Conservation (phyloP, 352 stramenopile genomes). For the Globisporangium emineosum region DNA sequence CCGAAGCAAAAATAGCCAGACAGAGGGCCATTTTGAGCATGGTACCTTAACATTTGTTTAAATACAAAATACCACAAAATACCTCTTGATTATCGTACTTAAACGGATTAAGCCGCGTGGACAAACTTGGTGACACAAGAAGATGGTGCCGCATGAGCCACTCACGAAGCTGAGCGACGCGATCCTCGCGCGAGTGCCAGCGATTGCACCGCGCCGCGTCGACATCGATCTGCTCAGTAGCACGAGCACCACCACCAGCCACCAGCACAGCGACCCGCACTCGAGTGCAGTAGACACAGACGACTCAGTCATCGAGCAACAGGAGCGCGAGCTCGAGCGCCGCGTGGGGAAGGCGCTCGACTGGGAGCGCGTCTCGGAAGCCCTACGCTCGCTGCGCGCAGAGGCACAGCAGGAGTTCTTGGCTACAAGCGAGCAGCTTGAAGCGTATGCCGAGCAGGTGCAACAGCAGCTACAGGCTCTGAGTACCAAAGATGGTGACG, state of each 20-base stretch:
- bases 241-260: neutral
- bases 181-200: constrained; percentile 1
- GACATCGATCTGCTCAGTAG: neutral
- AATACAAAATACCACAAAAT: too few relatives aligned
- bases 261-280: neutral
- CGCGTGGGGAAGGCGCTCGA: constrained; percentile 3
- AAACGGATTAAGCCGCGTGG: neutral
- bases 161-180: constrained; percentile 4
- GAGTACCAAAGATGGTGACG: neutral
- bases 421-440: constrained; percentile 13
- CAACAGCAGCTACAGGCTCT: neutral
- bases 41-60: too few relatives aligned
- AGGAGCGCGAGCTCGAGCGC: neutral
- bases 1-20: too few relatives aligned
- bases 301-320: neutral
- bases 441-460: constrained; percentile 8
- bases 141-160: neutral
- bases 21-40: too few relatives aligned
- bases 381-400: constrained; percentile 19
- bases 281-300: neutral
- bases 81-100: too few relatives aligned
- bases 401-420: constrained; percentile 14
- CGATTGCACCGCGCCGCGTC: neutral
- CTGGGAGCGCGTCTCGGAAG: constrained; percentile 16
- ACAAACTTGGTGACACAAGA: neutral